phyloP scores from a whole-genome alignment of 2,329 filamentous ascomycete genomes.

The Endocalyx cinctus region DNA sequence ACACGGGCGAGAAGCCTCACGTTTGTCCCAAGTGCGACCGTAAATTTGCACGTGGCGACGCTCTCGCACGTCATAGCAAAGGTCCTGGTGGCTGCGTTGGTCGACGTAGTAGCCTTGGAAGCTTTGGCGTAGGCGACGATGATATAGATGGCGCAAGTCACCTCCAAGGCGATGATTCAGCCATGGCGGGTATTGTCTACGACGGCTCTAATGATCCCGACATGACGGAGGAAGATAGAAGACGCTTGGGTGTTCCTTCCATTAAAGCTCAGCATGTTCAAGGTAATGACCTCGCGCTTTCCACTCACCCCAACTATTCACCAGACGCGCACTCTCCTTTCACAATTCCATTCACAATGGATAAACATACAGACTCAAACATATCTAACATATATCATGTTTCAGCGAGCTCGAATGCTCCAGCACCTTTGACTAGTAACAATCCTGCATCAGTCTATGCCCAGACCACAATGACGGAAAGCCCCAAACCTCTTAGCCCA shows the following conservation, averaged over 20 bases:
- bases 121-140: conserved; percentile 75
- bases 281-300: conserved; percentile 39
- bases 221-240: conserved; percentile 53
- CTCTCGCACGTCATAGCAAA: conserved; percentile 89
- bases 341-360: conserved; percentile 51
- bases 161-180: conserved; percentile 47
- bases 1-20: conserved; percentile 93
- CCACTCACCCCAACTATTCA: conserved; percentile 55
- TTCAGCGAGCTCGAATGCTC: conserved; percentile 50
- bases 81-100: conserved; percentile 94
- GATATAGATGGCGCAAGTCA: conserved; percentile 55
- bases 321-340: conserved; percentile 72
- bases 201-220: conserved; percentile 58
- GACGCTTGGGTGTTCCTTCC: conserved; percentile 66
- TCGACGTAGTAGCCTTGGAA: conserved; percentile 77
- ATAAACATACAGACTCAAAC: too few relatives aligned
- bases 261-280: conserved; percentile 69
- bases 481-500: conserved; percentile 74
- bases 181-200: conserved; percentile 54
- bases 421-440: conserved; percentile 44
- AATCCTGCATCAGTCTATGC: conserved; percentile 59
- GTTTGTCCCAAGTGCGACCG: conserved; percentile 92
- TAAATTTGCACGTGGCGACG: conserved; percentile 92
- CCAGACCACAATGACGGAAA: conserved; percentile 74
- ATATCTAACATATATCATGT: too few relatives aligned